Percentiles rank a stretch among this genome's conserved stretches.
Evolutionary conservation across 2,329 filamentous ascomycete species (phyloP).

Genomic region (Ceratocystiopsis minuta): DNA sequence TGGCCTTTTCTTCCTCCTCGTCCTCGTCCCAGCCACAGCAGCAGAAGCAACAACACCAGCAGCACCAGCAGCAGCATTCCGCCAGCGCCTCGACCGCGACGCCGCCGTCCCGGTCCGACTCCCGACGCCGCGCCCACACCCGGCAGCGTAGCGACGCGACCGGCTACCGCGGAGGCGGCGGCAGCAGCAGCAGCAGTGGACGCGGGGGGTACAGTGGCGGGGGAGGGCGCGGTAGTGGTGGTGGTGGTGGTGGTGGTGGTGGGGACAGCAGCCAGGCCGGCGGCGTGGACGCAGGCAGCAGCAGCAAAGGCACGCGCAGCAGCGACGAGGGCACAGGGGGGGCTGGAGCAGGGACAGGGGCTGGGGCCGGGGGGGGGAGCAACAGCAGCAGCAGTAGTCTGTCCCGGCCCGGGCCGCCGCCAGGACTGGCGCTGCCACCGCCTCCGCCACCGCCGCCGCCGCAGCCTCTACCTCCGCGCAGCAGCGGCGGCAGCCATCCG

Average conservation of each 20-base stretch:
- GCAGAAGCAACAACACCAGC: no score
- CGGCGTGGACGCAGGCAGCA: conserved; percentile 3
- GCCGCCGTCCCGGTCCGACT: conserved; percentile 5
- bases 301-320: conserved; percentile 10
- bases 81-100: no score
- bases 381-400: conserved; percentile 7
- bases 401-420: neutral
- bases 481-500: conserved; percentile 19
- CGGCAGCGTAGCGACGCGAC: conserved; percentile 49
- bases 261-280: conserved; percentile 14
- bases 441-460: conserved; percentile 5
- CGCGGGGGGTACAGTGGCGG: conserved; percentile 14
- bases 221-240: conserved; percentile 11
- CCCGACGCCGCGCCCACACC: conserved; percentile 40
- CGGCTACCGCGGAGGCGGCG: conserved; percentile 21
- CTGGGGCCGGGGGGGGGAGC: neutral
- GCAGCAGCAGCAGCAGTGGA: neutral
- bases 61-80: no score
- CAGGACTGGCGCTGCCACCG: conserved; percentile 1
- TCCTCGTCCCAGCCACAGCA: conserved; percentile 32
- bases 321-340: no score
- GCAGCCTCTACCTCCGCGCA: conserved; percentile 10
- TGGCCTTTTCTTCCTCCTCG: conserved; percentile 26
- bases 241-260: conserved; percentile 7
- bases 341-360: no score